Percentiles rank a stretch among this genome's conserved stretches.
Evolutionary conservation across 1,139 yeast species (phyloP).

Genomic region (Pichia sp.): DNA sequence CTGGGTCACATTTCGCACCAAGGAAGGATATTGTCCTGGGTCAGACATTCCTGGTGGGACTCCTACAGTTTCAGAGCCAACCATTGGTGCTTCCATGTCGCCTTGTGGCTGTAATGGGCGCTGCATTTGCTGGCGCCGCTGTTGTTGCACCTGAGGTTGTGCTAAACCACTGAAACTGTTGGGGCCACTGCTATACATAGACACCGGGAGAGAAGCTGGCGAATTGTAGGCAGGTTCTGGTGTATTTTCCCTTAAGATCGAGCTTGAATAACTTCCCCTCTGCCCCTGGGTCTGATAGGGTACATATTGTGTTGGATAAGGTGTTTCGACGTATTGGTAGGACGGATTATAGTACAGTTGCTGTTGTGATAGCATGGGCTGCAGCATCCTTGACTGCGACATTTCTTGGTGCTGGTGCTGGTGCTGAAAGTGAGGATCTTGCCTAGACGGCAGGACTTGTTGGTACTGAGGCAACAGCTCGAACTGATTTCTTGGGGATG

Average conservation of each 20-base stretch:
- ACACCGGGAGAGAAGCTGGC: not conserved
- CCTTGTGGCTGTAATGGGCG: not conserved
- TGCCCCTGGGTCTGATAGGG: not conserved
- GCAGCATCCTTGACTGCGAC: not conserved
- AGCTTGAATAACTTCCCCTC: not conserved
- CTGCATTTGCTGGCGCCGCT: not conserved
- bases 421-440: not conserved
- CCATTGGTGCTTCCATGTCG: not conserved
- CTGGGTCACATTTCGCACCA: not conserved
- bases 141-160: not conserved
- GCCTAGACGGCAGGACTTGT: not conserved
- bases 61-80: not conserved
- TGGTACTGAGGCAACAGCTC: too few relatives aligned
- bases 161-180: not conserved
- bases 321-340: not conserved
- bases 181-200: not conserved
- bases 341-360: not conserved
- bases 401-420: not conserved
- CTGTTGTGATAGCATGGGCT: not conserved
- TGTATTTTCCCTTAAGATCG: not conserved
- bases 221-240: not conserved
- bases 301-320: not conserved
- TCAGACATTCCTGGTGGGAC: not conserved
- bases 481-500: too few relatives aligned
- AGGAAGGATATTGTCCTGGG: not conserved